Evolutionary conservation across 2,329 filamentous ascomycete genomes (phyloP).

Genomic region (Penicillium aurantiogriseum): DNA sequence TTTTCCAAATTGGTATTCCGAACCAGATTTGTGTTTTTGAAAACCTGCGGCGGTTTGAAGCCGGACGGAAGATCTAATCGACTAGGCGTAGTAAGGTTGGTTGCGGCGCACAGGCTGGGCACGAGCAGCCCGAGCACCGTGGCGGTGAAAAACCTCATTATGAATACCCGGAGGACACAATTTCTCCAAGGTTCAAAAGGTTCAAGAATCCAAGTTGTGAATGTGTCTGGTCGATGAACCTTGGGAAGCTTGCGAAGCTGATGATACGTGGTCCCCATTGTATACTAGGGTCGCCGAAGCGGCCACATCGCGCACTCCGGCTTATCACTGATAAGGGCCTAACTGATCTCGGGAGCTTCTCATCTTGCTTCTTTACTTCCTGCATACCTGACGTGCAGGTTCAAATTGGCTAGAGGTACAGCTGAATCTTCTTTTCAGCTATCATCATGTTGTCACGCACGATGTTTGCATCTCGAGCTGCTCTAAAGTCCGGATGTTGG

Average conservation of each 20-base stretch:
- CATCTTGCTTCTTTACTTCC: conserved; percentile 16
- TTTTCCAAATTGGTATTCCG: conserved; percentile 91
- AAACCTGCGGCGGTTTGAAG: conserved; percentile 85
- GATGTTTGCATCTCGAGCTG: conserved; percentile 25
- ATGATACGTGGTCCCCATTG: conserved; percentile 40
- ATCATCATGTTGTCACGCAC: conserved; percentile 6
- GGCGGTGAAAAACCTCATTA: conserved; percentile 43
- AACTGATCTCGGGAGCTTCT: conserved; percentile 15
- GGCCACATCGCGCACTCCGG: conserved; percentile 36
- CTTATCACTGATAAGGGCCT: conserved; percentile 23
- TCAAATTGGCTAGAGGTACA: not conserved
- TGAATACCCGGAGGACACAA: conserved; percentile 28
- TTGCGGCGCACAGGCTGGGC: conserved; percentile 36
- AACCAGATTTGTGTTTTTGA: conserved; percentile 90
- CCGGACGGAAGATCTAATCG: conserved; percentile 40
- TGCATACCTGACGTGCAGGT: not conserved
- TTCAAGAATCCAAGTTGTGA: conserved; percentile 12
- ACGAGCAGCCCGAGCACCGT: conserved; percentile 38
- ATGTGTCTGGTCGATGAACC: conserved; percentile 11
- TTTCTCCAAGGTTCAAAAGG: conserved; percentile 16
- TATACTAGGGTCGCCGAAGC: conserved; percentile 35
- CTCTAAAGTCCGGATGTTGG: conserved; percentile 19
- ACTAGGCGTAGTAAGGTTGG: conserved; percentile 28
- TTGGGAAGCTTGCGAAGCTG: conserved; percentile 23
- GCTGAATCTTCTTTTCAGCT: not conserved